These are phyloP conservation scores for Luvunga scandens DNA, from an alignment of 345 rosid genomes.

Conservation along the genomic window DNA sequence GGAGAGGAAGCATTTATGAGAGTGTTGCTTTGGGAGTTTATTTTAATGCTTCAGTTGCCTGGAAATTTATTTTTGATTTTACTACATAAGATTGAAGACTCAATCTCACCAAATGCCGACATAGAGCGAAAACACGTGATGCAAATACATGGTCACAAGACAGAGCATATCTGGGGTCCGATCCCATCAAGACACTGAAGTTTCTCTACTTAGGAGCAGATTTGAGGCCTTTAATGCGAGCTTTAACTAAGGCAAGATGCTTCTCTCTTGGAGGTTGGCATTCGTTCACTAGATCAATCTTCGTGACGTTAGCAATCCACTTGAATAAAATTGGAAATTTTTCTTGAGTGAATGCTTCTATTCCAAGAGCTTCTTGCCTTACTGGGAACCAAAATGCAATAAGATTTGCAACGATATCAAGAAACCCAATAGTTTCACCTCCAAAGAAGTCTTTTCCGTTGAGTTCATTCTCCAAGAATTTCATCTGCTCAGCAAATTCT, in stretches of 20 bases:
- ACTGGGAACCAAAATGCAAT: slow-evolving; percentile 9
- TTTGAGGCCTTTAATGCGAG: neutral
- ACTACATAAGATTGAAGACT: neutral
- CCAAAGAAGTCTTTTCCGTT: slow-evolving; percentile 22
- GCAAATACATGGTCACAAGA: neutral
- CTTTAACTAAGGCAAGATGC: neutral
- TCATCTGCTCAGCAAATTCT: slow-evolving; percentile 17
- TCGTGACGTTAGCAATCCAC: slow-evolving; percentile 21
- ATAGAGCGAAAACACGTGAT: too few species aligned
- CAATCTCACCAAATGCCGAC: neutral
- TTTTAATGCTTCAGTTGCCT: neutral
- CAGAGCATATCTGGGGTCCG: neutral
- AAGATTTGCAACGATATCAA: slow-evolving; percentile 9
- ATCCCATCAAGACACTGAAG: neutral
- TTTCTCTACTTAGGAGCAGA: neutral
- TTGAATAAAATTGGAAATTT: slow-evolving; percentile 13
- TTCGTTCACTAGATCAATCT: slow-evolving; percentile 5
- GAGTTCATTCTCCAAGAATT: slow-evolving; percentile 20
- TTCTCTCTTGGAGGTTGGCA: slow-evolving; percentile 18
- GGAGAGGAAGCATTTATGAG: neutral
- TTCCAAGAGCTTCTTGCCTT: slow-evolving; percentile 8
- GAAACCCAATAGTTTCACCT: slow-evolving; percentile 19
- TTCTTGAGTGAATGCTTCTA: neutral
- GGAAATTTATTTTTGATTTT: neutral
- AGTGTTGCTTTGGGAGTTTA: neutral